Evolutionary conservation across 495 filamentous ascomycete species (phyloP), one percentile per base, ranked within the genome.

Genomic region (Astrothelium subdiscretum): DNA sequence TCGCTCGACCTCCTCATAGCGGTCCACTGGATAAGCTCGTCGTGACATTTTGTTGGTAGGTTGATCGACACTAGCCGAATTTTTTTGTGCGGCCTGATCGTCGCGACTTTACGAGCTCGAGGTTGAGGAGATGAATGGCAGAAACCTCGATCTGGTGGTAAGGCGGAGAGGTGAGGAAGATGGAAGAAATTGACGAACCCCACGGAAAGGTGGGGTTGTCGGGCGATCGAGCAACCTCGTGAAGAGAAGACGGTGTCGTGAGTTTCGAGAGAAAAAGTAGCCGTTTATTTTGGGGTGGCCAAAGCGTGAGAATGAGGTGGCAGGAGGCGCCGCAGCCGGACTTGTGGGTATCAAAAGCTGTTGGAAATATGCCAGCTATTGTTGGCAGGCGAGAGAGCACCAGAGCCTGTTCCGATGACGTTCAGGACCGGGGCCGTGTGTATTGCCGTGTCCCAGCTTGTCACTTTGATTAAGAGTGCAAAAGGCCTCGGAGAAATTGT

Each of bases 1-100:
- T 27, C 75, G 74, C 59, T 78, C 72, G 24, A 75, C 73, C 54
- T 80, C 77, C 54, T 78, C 77, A 63, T 79, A 78, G 66, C 74
- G 67, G 59, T 76, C 72, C 48, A 66, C 67, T 32, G 72, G 71
- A 57, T 73, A 73, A 57, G 70, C 67, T 10, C 73, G 68, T 24
- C 72, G 68, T 35, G 69, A 65, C 69, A 71, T 72, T 15, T 54
- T 54, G 24, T 10, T 24, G 5, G 12, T n/a, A 29, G 4, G 3
- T 29, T 8, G 24, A 27, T 29, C 24, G 48, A 26, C 24, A 29
- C 48, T 20, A 26, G 48, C 6, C 20, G 24, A 24, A 26, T 3
- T 29, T 27, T 12, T 11, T 26, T n/a, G 48, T 26, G 3, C n/a
- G 8, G 24, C 5, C 26, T 3, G 22, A 54, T 11, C 15, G 48